Evolutionary conservation across 768 basidiomycete genomes (phyloP).

Genomic region (Pulveroboletus ravenelii): DNA sequence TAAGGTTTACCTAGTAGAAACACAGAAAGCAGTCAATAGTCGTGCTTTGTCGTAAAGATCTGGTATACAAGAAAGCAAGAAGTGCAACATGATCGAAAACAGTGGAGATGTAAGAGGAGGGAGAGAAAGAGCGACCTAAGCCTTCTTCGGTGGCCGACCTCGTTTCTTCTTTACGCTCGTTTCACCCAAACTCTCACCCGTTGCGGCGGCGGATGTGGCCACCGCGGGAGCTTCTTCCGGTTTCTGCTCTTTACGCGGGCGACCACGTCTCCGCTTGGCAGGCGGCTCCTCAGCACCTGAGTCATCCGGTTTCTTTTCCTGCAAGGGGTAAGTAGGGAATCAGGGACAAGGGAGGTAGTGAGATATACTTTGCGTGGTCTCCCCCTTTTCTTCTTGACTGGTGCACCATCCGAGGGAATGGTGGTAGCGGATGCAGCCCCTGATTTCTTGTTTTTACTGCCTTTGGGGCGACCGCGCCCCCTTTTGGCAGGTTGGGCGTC

Average conservation of each 20-base stretch:
- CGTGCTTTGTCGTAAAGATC: constrained; percentile 31
- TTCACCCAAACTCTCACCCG: constrained; percentile 43
- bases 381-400: constrained; percentile 43
- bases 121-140: constrained; percentile 13
- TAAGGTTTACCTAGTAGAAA: constrained; percentile 32
- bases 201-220: constrained; percentile 22
- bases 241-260: constrained; percentile 65
- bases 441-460: constrained; percentile 72
- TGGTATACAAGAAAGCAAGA: constrained; percentile 35
- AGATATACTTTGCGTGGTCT: constrained; percentile 47
- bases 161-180: constrained; percentile 62
- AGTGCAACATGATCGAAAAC: constrained; percentile 27
- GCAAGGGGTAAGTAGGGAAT: constrained; percentile 17
- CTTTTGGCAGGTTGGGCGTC: constrained; percentile 52
- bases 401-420: constrained; percentile 25
- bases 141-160: constrained; percentile 59
- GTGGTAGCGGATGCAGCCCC: constrained; percentile 31
- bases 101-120: constrained; percentile 8
- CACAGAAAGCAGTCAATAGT: constrained; percentile 33
- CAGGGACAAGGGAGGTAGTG: constrained; percentile 11
- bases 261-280: constrained; percentile 66
- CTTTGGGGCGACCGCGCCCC: constrained; percentile 84
- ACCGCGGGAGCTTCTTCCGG: constrained; percentile 38
- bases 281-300: constrained; percentile 51
- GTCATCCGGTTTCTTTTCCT: constrained; percentile 36